These are phyloP conservation scores for Fusarium equiseti DNA, from an alignment of 2,329 filamentous ascomycete genomes.

Conservation along the genomic window DNA sequence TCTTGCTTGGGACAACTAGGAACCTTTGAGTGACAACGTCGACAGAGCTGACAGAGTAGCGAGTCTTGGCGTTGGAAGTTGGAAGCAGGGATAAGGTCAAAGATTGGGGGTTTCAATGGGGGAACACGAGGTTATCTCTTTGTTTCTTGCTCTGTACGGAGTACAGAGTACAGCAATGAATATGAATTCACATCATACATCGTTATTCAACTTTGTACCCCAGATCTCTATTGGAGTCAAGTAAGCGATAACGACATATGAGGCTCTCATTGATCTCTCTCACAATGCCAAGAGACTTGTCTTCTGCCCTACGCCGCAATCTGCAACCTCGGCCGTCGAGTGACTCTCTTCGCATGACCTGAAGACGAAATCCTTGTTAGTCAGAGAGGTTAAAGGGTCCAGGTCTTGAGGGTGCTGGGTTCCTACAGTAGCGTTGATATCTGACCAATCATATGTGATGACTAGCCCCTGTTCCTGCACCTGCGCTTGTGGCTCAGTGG, in stretches of 20 bases:
- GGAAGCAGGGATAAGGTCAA: conserved; percentile 9
- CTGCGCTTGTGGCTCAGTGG: conserved; percentile 2
- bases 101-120: background rate
- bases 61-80: conserved; percentile 9
- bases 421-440: conserved; percentile 26
- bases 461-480: background rate
- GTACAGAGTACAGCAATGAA: background rate
- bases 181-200: background rate
- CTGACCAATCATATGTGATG: conserved; percentile 18
- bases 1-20: conserved; percentile 5
- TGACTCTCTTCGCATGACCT: conserved; percentile 61
- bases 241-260: background rate
- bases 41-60: conserved; percentile 10
- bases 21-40: conserved; percentile 14
- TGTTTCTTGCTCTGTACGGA: background rate
- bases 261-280: background rate
- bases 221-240: background rate
- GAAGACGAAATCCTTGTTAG: conserved; percentile 8
- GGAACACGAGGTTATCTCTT: too few species aligned
- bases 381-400: conserved; percentile 7
- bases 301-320: conserved; percentile 52
- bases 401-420: conserved; percentile 18
- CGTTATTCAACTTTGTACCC: background rate
- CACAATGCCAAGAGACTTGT: conserved; percentile 4
- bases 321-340: conserved; percentile 58